These are phyloP conservation scores for Alternaria consortialis DNA, from an alignment of 2,329 filamentous ascomycete species.

Conservation along the genomic window DNA sequence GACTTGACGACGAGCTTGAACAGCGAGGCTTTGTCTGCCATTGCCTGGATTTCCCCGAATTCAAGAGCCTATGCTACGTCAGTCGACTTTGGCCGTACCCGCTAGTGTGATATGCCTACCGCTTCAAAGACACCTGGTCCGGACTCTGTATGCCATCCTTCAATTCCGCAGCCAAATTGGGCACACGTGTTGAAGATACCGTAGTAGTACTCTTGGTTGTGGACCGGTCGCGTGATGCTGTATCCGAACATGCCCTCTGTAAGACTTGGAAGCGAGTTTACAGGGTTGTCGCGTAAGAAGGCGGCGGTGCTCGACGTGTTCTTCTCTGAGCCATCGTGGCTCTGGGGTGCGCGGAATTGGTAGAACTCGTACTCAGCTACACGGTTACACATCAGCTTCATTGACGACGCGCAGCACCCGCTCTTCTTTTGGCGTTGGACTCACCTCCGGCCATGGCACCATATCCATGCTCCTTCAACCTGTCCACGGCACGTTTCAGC, in stretches of 20 bases:
- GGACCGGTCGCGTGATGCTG: slow-evolving; percentile 83
- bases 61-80: slow-evolving; percentile 75
- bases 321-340: slow-evolving; percentile 60
- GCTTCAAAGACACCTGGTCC: slow-evolving; percentile 96
- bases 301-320: slow-evolving; percentile 74
- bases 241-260: slow-evolving; percentile 98
- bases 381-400: slow-evolving; percentile 28
- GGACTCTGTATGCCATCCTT: slow-evolving; percentile 95
- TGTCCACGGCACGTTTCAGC: slow-evolving; percentile 72
- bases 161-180: slow-evolving; percentile 80
- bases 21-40: slow-evolving; percentile 89
- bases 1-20: slow-evolving; percentile 98
- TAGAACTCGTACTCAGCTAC: slow-evolving; percentile 95
- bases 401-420: slow-evolving; percentile 23
- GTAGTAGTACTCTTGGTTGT: slow-evolving; percentile 94
- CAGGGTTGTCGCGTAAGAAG: slow-evolving; percentile 77
- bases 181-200: slow-evolving; percentile 82
- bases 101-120: slow-evolving; percentile 53
- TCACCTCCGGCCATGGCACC: slow-evolving; percentile 89
- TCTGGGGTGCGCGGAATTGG: slow-evolving; percentile 77
- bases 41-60: slow-evolving; percentile 84
- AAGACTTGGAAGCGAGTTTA: slow-evolving; percentile 76
- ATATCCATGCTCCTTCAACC: slow-evolving; percentile 73
- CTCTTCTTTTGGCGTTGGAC: slow-evolving; percentile 38
- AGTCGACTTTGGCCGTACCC: slow-evolving; percentile 1